These are phyloP conservation scores for Coemansia sp. DNA, from an alignment of 192 early-diverging fungal species.

Conservation along the genomic window DNA sequence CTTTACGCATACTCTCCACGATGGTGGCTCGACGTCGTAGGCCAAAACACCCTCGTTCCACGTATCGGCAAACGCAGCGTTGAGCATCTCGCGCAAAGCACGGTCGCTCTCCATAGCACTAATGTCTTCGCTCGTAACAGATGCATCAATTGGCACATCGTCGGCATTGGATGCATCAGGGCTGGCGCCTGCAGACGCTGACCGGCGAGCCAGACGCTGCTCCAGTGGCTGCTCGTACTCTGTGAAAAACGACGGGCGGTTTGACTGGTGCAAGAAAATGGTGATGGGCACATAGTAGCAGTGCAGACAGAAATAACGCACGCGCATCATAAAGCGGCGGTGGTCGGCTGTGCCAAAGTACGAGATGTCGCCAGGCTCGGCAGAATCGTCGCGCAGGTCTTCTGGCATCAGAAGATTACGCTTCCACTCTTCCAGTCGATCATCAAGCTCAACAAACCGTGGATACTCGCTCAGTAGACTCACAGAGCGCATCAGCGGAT, in stretches of 20 bases:
- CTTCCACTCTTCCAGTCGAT: constrained; percentile 45
- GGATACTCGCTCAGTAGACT: constrained; percentile 41
- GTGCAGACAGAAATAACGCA: constrained; percentile 53
- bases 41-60: constrained; percentile 53
- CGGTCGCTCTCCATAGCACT: constrained; percentile 28
- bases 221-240: constrained; percentile 53
- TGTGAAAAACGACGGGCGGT: constrained; percentile 52
- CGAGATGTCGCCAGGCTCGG: constrained; percentile 40
- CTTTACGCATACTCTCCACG: constrained; percentile 33
- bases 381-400: constrained; percentile 50
- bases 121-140: constrained; percentile 9
- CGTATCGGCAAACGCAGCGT: constrained; percentile 40
- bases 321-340: constrained; percentile 56
- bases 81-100: constrained; percentile 47
- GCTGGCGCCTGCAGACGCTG: not conserved
- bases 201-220: constrained; percentile 9
- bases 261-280: constrained; percentile 50
- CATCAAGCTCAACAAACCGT: constrained; percentile 37
- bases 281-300: constrained; percentile 55
- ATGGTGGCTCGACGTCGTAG: constrained; percentile 39
- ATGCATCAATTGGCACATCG: constrained; percentile 3
- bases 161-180: constrained; percentile 5
- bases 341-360: constrained; percentile 53
- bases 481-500: constrained; percentile 39
- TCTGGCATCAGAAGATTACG: constrained; percentile 43